Conservation (phyloP, 257 asterid genomes). For the Solanum sejunctum region DNA sequence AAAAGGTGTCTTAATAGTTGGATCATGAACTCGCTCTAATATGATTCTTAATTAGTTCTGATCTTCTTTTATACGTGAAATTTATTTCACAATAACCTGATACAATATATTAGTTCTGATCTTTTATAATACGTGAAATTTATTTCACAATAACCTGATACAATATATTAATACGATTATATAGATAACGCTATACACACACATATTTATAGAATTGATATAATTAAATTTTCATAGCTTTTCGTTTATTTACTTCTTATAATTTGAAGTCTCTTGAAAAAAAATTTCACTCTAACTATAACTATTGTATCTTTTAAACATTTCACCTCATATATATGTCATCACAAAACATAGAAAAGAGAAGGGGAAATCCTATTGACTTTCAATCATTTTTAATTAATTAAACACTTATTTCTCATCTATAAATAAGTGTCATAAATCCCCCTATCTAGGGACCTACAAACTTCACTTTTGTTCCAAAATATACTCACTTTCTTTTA, state of each 20-base stretch:
- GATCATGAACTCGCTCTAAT: neutral
- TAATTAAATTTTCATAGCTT: too few species aligned
- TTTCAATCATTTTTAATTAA: conserved; percentile 4
- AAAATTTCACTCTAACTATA: too few species aligned
- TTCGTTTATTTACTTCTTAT: too few species aligned
- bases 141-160: too few species aligned
- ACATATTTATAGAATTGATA: too few species aligned
- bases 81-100: neutral
- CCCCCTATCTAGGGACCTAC: conserved; percentile 15
- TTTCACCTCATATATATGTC: neutral
- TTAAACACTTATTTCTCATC: conserved; percentile 1
- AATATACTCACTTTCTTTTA: neutral
- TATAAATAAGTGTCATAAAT: conserved; percentile 24
- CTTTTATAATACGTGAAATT: neutral
- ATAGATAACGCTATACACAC: neutral
- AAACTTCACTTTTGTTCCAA: conserved; percentile 8
- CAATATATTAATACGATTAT: neutral
- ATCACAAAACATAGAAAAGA: neutral
- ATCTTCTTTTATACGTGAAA: neutral
- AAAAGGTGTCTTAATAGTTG: neutral
- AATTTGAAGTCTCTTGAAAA: too few species aligned
- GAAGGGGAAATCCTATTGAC: conserved; percentile 36
- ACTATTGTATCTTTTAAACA: neutral
- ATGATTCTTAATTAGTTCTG: neutral
- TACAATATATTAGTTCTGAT: neutral